A percentile compares a stretch with the other conserved stretches of the same genome.
Evolutionary conservation across 2,329 filamentous ascomycete species (phyloP).

Genomic region (Cordyceps javanica): DNA sequence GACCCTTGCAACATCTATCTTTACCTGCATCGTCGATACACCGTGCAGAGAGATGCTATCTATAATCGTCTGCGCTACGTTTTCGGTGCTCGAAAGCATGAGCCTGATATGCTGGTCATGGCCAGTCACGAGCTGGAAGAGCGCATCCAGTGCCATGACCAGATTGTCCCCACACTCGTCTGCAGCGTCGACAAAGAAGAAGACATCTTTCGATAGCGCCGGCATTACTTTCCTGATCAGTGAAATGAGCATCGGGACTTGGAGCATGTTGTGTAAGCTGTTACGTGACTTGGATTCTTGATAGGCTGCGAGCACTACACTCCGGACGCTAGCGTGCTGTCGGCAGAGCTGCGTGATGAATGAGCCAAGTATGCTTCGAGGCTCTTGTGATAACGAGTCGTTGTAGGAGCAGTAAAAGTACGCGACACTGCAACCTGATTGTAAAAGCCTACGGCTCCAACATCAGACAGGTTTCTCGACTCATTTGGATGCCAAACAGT

Average conservation of each 20-base stretch:
- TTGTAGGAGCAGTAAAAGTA: slow-evolving; percentile 13
- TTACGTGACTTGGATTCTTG: slow-evolving; percentile 1
- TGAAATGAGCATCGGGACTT: not conserved
- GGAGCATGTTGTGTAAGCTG: not conserved
- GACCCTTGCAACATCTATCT: not conserved
- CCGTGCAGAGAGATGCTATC: not conserved
- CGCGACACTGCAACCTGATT: not conserved
- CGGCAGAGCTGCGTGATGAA: not conserved
- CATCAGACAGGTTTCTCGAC: not conserved
- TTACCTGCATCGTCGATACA: not conserved
- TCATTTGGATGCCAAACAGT: too few species aligned
- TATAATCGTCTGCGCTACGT: not conserved
- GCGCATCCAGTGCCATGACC: not conserved
- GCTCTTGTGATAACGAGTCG: slow-evolving; percentile 3
- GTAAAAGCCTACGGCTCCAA: not conserved
- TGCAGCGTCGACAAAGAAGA: not conserved
- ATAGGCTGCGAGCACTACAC: not conserved
- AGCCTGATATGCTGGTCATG: not conserved
- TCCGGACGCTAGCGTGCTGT: not conserved
- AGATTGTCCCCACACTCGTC: not conserved
- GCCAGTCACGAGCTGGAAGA: not conserved
- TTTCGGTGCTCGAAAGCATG: not conserved
- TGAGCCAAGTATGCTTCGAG: slow-evolving; percentile 4
- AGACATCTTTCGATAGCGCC: not conserved
- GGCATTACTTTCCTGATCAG: not conserved